Evolutionary conservation across 805 yeast genomes (phyloP).

Genomic region (Kluyveromyces dobzhanskii): DNA sequence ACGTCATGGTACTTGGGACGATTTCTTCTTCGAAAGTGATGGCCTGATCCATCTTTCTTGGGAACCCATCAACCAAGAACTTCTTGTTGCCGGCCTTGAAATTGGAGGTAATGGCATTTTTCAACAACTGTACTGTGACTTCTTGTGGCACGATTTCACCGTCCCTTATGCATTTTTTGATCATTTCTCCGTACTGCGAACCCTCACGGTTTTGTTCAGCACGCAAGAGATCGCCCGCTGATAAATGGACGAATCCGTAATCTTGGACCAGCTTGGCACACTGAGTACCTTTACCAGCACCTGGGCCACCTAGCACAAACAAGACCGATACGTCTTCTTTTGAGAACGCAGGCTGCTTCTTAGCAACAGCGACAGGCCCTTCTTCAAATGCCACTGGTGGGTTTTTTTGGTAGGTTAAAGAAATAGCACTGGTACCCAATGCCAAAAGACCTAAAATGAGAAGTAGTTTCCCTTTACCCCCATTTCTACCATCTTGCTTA

Average conservation of each 20-base stretch:
- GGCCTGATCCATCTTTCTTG: constrained; percentile 98
- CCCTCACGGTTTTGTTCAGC: constrained; percentile 83
- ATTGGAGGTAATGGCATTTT: constrained; percentile 63
- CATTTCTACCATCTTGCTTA: constrained; percentile 1
- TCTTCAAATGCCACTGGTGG: constrained; percentile 41
- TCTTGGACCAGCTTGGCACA: constrained; percentile 78
- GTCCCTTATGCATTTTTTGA: constrained; percentile 74
- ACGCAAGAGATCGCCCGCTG: constrained; percentile 94
- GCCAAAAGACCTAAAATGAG: constrained; percentile 38
- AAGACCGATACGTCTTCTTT: constrained; percentile 67
- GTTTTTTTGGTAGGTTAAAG: constrained; percentile 36
- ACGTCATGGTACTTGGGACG: constrained; percentile 61
- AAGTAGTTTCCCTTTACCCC: constrained; percentile 26
- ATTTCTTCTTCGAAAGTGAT: constrained; percentile 75
- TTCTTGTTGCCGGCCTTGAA: constrained; percentile 35
- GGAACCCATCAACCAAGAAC: constrained; percentile 92
- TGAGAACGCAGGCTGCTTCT: constrained; percentile 38
- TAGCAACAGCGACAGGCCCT: constrained; percentile 6
- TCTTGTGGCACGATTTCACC: constrained; percentile 92
- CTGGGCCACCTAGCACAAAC: constrained; percentile 95
- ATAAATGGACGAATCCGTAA: constrained; percentile 74
- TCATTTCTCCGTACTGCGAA: constrained; percentile 77
- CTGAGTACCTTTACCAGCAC: constrained; percentile 97
- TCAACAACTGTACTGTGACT: constrained; percentile 75
- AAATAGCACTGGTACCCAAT: constrained; percentile 39